Conservation (phyloP, 768 basidiomycete species). For the Tricholoma sp. region DNA sequence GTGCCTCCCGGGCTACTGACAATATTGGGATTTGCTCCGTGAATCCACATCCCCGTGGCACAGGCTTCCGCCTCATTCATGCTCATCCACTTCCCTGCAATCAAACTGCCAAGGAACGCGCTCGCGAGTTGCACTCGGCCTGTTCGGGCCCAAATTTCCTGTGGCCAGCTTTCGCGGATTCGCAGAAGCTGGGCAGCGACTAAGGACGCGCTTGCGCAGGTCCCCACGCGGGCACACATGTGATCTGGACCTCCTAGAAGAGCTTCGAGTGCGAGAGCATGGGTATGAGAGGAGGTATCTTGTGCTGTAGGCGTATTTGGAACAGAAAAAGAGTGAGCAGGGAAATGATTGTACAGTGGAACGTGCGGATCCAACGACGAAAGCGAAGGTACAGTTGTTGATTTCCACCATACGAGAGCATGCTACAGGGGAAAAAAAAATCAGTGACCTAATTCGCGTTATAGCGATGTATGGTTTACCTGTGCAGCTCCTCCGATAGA, state of each 20-base stretch:
- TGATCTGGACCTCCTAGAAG: conserved; percentile 74
- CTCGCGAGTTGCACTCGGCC: conserved; percentile 76
- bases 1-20: conserved; percentile 11
- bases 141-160: conserved; percentile 75
- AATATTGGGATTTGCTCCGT: conserved; percentile 36
- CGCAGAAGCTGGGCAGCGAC: conserved; percentile 73
- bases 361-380: conserved; percentile 68
- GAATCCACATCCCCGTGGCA: conserved; percentile 75
- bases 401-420: conserved; percentile 86
- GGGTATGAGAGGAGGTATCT: conserved; percentile 77
- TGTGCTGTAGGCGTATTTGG: conserved; percentile 72
- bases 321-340: conserved; percentile 60
- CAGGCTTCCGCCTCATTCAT: conserved; percentile 77
- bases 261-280: conserved; percentile 70
- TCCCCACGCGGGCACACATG: conserved; percentile 75
- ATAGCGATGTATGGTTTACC: conserved; percentile 29
- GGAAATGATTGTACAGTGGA: conserved; percentile 67
- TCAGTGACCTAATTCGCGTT: not conserved
- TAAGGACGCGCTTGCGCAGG: conserved; percentile 63
- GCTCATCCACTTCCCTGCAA: conserved; percentile 66
- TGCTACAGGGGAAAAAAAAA: conserved; percentile 38
- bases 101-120: conserved; percentile 65
- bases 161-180: conserved; percentile 72
- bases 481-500: conserved; percentile 78
- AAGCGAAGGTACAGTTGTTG: conserved; percentile 66